Percentiles rank a stretch among this genome's conserved stretches.
Evolutionary conservation across 495 filamentous ascomycete species (phyloP).

Genomic region (Pyrenula massariospora): DNA sequence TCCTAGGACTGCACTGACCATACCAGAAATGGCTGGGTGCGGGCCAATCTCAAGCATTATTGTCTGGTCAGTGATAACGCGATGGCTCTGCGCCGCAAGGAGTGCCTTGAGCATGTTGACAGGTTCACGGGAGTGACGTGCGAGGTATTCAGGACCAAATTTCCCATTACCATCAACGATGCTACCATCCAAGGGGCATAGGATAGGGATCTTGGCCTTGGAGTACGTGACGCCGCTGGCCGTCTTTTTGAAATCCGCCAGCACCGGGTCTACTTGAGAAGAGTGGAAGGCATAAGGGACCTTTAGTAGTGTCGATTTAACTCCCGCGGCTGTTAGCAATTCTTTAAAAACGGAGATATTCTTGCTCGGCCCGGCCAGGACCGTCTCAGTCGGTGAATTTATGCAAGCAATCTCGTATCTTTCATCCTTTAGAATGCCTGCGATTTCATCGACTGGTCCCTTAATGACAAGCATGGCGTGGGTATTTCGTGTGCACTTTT

Average conservation of each 20-base stretch:
- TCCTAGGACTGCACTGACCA: conserved; percentile 44
- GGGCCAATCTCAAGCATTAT: conserved; percentile 46
- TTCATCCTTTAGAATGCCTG: neutral
- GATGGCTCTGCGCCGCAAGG: conserved; percentile 30
- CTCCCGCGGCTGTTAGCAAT: conserved; percentile 36
- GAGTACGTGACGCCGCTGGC: conserved; percentile 30
- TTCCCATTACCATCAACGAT: conserved; percentile 30
- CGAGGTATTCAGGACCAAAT: conserved; percentile 44
- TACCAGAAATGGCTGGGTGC: conserved; percentile 42
- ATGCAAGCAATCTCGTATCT: conserved; percentile 22
- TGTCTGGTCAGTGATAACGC: conserved; percentile 38
- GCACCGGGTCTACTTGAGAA: conserved; percentile 56
- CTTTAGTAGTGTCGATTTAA: conserved; percentile 54
- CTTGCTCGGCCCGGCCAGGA: conserved; percentile 17
- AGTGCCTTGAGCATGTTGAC: conserved; percentile 50
- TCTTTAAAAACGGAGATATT: conserved; percentile 46
- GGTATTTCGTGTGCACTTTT: conserved; percentile 49
- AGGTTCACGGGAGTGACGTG: conserved; percentile 42
- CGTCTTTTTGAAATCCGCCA: conserved; percentile 46
- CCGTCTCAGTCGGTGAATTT: conserved; percentile 19
- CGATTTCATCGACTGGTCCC: neutral
- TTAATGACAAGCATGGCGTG: conserved; percentile 31
- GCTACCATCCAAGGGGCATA: conserved; percentile 42
- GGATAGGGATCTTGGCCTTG: conserved; percentile 36
- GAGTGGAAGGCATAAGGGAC: conserved; percentile 64